Base-by-base conservation (phyloP, 306 rosid genomes). In the Gastrolobium villosum region DNA sequence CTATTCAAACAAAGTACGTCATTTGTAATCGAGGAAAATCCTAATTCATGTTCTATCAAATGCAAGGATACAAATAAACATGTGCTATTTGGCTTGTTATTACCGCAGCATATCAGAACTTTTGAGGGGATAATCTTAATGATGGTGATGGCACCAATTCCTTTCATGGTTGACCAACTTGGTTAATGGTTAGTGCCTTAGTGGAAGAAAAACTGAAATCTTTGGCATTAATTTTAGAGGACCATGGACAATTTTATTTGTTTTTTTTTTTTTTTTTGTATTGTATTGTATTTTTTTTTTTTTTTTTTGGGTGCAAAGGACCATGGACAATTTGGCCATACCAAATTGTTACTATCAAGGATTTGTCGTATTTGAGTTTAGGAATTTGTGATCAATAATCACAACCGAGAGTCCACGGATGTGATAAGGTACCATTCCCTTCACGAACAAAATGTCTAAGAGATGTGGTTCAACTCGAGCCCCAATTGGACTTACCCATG, bases 131-230 rank as follows among this genome's bases (percentile, higher is more conserved):
- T 4, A 57, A 68, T 68, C 76, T 57, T 31, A 11, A 28, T 15
- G 82, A 59, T 69, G 64, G 70, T 0, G 72, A 61, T 5, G 65
- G 72, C 39, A 59, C 31, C 43, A 14, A 61, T 37, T 48, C 8
- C 30, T 15, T n/a, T 56, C 52, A 20, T 1, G 5, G 45, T 48
- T 61, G 77, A 71, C 73, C 30, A 4, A 26, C 9, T 8, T 13
- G 64, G 34, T 8, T n/a, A n/a, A n/a, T 13, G 64, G 34, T 50
- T 46, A 30, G 62, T 75, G 53, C 2, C 3, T 2, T 69, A 59
- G 54, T 69, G 65, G 73, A 61, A 52, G 37, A 69, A 45, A 63
- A 35, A 45, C 20, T 7, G 31, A 44, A 56, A 68, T 34, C 65
- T 62, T 63, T 14, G 50, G 60, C 74, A 70, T 31, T 61, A 5